Evolutionary conservation across 2,329 filamentous ascomycete genomes (phyloP).

Genomic region (Aureobasidium sp.): DNA sequence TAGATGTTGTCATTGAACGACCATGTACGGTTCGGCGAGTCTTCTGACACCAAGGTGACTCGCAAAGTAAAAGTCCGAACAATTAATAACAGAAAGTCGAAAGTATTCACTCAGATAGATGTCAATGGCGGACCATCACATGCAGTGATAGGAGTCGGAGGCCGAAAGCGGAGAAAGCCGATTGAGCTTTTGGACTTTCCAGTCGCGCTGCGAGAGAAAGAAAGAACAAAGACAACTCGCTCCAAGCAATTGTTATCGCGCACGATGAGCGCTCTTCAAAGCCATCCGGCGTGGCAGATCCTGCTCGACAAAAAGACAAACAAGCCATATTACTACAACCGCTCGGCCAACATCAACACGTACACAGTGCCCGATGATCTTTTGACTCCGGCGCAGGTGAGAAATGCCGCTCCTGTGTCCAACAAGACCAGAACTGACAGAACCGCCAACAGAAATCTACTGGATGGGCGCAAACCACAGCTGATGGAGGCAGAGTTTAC

Average conservation of each 20-base stretch:
- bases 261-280: slow-evolving; percentile 5
- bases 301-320: slow-evolving; percentile 66
- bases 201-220: background rate
- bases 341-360: slow-evolving; percentile 74
- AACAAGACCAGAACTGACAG: slow-evolving; percentile 48
- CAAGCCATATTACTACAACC: slow-evolving; percentile 84
- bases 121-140: background rate
- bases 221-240: background rate
- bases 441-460: slow-evolving; percentile 33
- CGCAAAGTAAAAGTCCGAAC: background rate
- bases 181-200: background rate
- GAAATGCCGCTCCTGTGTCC: slow-evolving; percentile 12
- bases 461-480: slow-evolving; percentile 80
- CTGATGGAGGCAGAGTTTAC: slow-evolving; percentile 80
- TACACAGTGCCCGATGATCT: slow-evolving; percentile 91
- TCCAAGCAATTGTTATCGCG: background rate
- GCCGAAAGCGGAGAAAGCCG: background rate
- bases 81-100: background rate
- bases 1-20: background rate
- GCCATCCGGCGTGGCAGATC: slow-evolving; percentile 62
- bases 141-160: background rate
- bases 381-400: slow-evolving; percentile 73
- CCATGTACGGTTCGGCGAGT: background rate
- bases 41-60: background rate
- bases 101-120: too few species aligned